Base-by-base conservation (phyloP, 176 grass and related monocot species). In the Eleusine coracana region DNA sequence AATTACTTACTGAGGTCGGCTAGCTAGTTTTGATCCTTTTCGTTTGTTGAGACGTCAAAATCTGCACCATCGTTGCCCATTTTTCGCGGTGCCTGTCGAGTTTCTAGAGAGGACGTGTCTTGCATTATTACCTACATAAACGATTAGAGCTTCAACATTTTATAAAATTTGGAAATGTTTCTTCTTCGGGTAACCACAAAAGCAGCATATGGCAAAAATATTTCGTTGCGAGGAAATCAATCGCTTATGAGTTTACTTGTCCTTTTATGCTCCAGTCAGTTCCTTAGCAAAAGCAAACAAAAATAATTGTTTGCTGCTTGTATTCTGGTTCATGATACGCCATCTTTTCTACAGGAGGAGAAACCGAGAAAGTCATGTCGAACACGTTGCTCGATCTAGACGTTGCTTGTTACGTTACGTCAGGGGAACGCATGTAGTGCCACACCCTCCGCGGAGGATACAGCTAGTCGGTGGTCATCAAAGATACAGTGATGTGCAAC, bases 1-100 rank as follows among this genome's bases (percentile, higher is more conserved):
- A 10, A 10, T 46, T 85, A 52, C 23, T 48, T 65, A 46, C 77
- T 51, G 45, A 72, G 2, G 40, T 2, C 56, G 63, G 49, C 50
- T 50, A 48, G 46, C 58, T 20, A 59, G 7, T 59, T 10, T 8
- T 59, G 56, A 63, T 5, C 73, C n/a, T 0, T 58, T 73, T 78
- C 13, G 79, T 83, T 86, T 60, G 88, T 58, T 90, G 40, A 52
- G 74, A 86, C 25, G 88, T 90, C 88, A 8, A 74, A 74, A 60
- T 86, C 83, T 71, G 20, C 11, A 4, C 29, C 72, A 60, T 41
- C 82, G 50, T 82, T 67, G 44, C 56, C 39, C 78, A 7, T 71
- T 76, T 37, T 58, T 25, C 18, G 9, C 36, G 18, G 71, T 55
- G 50, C 2, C n/a, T 63, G 52, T 70, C 54, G 3, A 55, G 42